Conservation (phyloP, 2,329 filamentous ascomycete genomes). For the Hirsutella thompsonii region DNA sequence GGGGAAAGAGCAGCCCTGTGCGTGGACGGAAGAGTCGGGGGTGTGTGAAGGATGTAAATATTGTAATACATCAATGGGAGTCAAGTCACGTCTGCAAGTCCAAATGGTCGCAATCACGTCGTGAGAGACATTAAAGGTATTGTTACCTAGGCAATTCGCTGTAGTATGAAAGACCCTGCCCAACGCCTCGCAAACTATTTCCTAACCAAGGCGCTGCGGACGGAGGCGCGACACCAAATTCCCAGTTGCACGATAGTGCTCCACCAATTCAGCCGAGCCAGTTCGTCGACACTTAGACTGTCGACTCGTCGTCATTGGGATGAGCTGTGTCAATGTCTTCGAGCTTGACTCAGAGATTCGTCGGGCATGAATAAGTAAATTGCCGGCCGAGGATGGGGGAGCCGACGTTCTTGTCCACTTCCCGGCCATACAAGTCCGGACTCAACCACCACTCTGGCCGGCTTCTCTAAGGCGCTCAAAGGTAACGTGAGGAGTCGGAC, state of each 20-base stretch:
- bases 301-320: too few relatives aligned
- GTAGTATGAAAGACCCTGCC: background rate
- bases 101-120: background rate
- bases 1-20: background rate
- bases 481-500: constrained; percentile 8
- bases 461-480: constrained; percentile 33
- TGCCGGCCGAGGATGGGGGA: too few relatives aligned
- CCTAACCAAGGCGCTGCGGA: too few relatives aligned
- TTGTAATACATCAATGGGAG: constrained; percentile 28
- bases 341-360: too few relatives aligned
- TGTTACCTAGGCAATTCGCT: background rate
- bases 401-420: too few relatives aligned
- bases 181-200: background rate
- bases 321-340: too few relatives aligned
- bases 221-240: too few relatives aligned
- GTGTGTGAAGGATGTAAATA: constrained; percentile 24
- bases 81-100: constrained; percentile 18
- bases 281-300: too few relatives aligned
- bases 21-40: constrained; percentile 13
- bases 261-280: too few relatives aligned
- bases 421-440: too few relatives aligned
- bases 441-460: constrained; percentile 30
- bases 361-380: too few relatives aligned
- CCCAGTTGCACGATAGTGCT: too few relatives aligned
- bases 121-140: background rate